Base-by-base conservation (phyloP, 495 filamentous ascomycete species). In the Hypoxylon crocopeplum region DNA sequence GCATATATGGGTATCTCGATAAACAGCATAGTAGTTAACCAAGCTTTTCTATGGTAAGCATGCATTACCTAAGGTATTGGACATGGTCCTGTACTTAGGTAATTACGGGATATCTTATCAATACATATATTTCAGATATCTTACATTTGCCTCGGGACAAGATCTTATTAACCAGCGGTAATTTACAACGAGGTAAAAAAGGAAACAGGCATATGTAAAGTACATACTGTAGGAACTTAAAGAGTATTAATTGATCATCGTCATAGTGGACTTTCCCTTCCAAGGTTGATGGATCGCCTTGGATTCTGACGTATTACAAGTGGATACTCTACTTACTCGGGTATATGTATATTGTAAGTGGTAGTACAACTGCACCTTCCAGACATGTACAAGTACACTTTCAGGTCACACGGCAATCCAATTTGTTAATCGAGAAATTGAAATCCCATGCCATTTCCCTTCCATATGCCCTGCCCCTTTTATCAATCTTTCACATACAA, bases 371-470 rank as follows among this genome's bases (percentile, higher is more conserved):
- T 21, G 16, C 32, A 40, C 44, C n/a, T n/a, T 48, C 49, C 55
- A 2, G 46, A 50, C 45, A 60, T 19, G 55, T 59, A 59, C 48
- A 64, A 47, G 48, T 49, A 59, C 61, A 59, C 46, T 42, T 56
- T 16, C 13, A 60, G 20, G 62, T 66, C 56, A 56, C 56, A 66
- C 61, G 62, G 62, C 36, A 56, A 61, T 66, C 62, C 56, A 38
- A 47, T 57, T 66, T 66, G 56, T 61, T 56, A 46, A 66, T 66
- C 48, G 62, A 66, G 62, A 66, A 64, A 66, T 51, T 45, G 56
- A 66, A 70, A 67, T 69, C 68, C 68, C 68, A 71, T 71, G 48
- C 56, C 39, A 24, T 33, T 52, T 56, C 2, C 34, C 42, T 55
- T 64, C 55, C 48, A 59, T 64, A 53, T 64, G 55, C 61, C 61